Conservation (phyloP, 23 red algal genomes). For the Gracilariopsis chorda region DNA sequence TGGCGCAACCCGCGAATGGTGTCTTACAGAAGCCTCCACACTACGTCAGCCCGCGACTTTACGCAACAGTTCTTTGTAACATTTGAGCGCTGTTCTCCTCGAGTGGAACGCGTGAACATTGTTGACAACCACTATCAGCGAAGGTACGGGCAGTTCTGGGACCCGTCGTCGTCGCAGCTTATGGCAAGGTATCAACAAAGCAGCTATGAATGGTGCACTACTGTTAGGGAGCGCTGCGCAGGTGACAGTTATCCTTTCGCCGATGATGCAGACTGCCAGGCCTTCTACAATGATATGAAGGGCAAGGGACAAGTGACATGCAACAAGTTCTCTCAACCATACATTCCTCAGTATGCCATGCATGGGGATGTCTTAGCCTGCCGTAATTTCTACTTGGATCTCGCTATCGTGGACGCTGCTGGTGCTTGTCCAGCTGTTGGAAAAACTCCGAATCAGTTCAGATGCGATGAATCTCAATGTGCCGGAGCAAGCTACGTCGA, state of each 20-base stretch:
- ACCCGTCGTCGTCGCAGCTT: not conserved
- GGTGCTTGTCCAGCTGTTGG: conserved; percentile 48
- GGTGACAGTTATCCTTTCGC: conserved; percentile 18
- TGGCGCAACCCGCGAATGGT: conserved; percentile 37
- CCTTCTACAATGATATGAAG: conserved; percentile 7
- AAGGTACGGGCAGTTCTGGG: conserved; percentile 45
- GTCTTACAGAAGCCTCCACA: conserved; percentile 1
- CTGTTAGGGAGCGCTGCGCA: conserved; percentile 27
- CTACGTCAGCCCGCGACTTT: not conserved
- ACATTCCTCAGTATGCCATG: conserved; percentile 37
- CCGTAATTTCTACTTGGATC: conserved; percentile 38
- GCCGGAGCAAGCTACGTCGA: conserved; percentile 25
- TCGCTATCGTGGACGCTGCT: conserved; percentile 28
- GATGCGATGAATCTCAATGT: conserved; percentile 39
- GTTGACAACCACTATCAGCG: conserved; percentile 38
- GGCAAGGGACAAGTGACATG: conserved; percentile 12
- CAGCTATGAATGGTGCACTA: conserved; percentile 3
- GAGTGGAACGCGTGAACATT: not conserved
- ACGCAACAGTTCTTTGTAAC: conserved; percentile 32
- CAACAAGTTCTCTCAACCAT: conserved; percentile 43
- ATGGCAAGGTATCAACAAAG: conserved; percentile 4
- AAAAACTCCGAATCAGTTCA: not conserved
- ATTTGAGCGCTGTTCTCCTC: conserved; percentile 17
- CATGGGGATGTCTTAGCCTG: conserved; percentile 30
- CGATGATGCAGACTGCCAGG: conserved; percentile 6